A percentile compares a stretch with the other conserved stretches of the same genome.
phyloP scores from a whole-genome alignment of 1,284 basidiomycete species.

The Ganoderma sp. region DNA sequence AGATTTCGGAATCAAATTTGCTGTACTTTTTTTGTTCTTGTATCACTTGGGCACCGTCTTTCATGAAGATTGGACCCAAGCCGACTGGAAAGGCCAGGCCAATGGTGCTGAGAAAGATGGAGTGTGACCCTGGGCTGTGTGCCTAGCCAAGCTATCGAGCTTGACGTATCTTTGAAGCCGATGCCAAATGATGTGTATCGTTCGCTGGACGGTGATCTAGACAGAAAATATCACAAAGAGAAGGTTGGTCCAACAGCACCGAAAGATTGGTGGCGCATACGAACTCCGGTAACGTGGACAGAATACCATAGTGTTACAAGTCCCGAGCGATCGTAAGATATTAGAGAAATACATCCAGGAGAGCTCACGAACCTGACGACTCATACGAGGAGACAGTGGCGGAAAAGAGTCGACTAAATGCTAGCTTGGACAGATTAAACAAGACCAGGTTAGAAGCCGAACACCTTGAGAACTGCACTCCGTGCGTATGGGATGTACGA shows the following conservation, averaged over 20 bases:
- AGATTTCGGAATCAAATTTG: not conserved
- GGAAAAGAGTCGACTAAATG: not conserved
- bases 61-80: not conserved
- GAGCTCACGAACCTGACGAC: constrained; percentile 6
- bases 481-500: constrained; percentile 91
- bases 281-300: not conserved
- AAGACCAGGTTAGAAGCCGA: constrained; percentile 52
- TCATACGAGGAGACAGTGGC: not conserved
- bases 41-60: not conserved
- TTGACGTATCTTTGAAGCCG: not conserved
- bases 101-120: not conserved
- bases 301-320: constrained; percentile 24
- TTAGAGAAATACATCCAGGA: constrained; percentile 18
- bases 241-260: not conserved
- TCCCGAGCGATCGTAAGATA: constrained; percentile 14
- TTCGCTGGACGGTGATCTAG: not conserved
- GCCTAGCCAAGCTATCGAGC: no score
- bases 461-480: constrained; percentile 66
- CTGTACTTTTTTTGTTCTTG: not conserved
- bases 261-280: not conserved
- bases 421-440: not conserved
- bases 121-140: not conserved
- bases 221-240: not conserved
- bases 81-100: not conserved
- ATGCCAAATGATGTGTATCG: not conserved